Conservation (phyloP, 108 stramenopile genomes). For the Mediolabrus comicus region DNA sequence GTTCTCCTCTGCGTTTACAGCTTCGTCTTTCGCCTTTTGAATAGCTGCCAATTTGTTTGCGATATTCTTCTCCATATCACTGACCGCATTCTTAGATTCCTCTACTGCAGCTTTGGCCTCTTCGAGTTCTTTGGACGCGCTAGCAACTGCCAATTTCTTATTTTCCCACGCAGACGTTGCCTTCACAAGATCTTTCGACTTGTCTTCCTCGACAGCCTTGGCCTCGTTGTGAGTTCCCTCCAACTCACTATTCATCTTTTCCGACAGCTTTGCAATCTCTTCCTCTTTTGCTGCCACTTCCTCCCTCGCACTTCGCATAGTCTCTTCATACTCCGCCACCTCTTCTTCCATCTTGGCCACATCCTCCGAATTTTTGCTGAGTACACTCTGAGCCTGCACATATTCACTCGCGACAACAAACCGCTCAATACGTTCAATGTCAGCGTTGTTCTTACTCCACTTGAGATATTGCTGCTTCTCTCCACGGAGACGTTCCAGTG, state of each 20-base stretch:
- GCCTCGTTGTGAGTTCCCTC: conserved; percentile 51
- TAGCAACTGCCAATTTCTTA: conserved; percentile 60
- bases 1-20: conserved; percentile 64
- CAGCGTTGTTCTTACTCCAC: conserved; percentile 94
- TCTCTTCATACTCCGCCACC: conserved; percentile 53
- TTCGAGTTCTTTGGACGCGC: conserved; percentile 72
- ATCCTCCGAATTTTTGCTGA: conserved; percentile 62
- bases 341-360: conserved; percentile 64
- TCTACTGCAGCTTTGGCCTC: conserved; percentile 59
- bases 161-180: conserved; percentile 82
- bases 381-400: conserved; percentile 60
- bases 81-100: conserved; percentile 56
- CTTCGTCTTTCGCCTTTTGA: conserved; percentile 57
- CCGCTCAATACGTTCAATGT: conserved; percentile 92
- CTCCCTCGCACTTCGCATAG: conserved; percentile 18
- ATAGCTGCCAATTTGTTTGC: conserved; percentile 51
- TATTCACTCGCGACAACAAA: conserved; percentile 93
- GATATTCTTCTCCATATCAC: conserved; percentile 66
- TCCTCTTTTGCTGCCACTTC: conserved; percentile 62
- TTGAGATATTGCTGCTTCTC: conserved; percentile 94
- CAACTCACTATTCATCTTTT: conserved; percentile 66
- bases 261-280: conserved; percentile 54
- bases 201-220: conserved; percentile 72
- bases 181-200: conserved; percentile 94
- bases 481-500: conserved; percentile 91